Evolutionary conservation across 176 grass and related monocot species (phyloP).

Genomic region (Canna indica): DNA sequence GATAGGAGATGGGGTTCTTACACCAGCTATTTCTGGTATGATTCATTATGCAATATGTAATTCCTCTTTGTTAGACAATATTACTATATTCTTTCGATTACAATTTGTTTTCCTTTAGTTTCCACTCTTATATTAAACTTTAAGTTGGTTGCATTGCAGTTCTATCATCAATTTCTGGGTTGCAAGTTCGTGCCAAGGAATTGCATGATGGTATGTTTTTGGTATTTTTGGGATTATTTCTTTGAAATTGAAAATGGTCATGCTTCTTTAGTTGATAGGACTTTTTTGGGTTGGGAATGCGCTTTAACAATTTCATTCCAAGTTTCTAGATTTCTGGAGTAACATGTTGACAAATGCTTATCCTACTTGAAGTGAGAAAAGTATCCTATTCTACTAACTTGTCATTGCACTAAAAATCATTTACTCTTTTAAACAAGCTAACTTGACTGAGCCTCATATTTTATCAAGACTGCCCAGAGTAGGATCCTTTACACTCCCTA

Average conservation of each 20-base stretch:
- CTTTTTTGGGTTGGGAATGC: too few species aligned
- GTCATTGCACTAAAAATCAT: too few species aligned
- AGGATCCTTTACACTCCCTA: too few species aligned
- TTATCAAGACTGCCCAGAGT: too few species aligned
- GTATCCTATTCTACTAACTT: too few species aligned
- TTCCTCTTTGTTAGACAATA: neutral
- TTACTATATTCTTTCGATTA: neutral
- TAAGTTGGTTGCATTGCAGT: slow-evolving; percentile 29
- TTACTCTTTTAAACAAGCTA: too few species aligned
- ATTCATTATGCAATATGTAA: too few species aligned
- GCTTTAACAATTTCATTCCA: too few species aligned
- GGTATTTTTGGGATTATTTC: neutral
- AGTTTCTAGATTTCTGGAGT: too few species aligned
- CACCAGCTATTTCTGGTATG: slow-evolving; percentile 52
- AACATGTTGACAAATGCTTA: too few species aligned
- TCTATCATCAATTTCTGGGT: slow-evolving; percentile 47
- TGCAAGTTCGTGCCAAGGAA: slow-evolving; percentile 24
- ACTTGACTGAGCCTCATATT: too few species aligned
- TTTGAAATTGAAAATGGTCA: neutral
- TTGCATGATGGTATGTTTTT: slow-evolving; percentile 32
- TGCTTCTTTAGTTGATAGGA: neutral
- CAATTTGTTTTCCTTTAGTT: neutral
- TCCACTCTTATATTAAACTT: slow-evolving; percentile 7
- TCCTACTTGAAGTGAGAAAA: too few species aligned
- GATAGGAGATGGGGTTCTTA: slow-evolving; percentile 61